Percentiles rank a stretch among this genome's conserved stretches.
Conservation (phyloP, 1,139 yeast species). For the Blastobotrys petasosporus region DNA sequence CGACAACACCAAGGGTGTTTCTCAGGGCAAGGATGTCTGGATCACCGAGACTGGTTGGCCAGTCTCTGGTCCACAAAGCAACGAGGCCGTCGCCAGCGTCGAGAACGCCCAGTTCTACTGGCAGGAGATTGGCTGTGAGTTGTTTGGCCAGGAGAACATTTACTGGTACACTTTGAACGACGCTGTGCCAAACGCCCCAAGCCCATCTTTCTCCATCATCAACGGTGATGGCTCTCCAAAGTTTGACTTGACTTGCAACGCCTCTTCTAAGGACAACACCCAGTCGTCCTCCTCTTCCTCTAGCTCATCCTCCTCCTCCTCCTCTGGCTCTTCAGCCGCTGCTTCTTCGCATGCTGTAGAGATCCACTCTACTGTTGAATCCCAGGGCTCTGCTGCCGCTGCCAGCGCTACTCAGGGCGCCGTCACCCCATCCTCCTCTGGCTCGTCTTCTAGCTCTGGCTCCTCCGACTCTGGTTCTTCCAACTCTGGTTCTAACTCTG, state of each 20-base stretch:
- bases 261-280: constrained; percentile 3
- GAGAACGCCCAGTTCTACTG: constrained; percentile 23
- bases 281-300: neutral
- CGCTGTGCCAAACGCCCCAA: constrained; percentile 16
- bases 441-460: neutral
- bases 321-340: constrained; percentile 3
- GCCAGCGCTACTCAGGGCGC: constrained; percentile 11
- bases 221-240: constrained; percentile 19
- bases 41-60: constrained; percentile 85
- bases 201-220: constrained; percentile 22
- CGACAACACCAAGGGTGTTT: constrained; percentile 18
- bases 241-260: constrained; percentile 20
- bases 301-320: constrained; percentile 4
- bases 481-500: constrained; percentile 13
- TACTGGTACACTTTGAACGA: constrained; percentile 25
- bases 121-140: constrained; percentile 24
- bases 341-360: constrained; percentile 5
- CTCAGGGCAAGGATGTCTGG: constrained; percentile 65
- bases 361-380: too few relatives aligned
- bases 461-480: constrained; percentile 9
- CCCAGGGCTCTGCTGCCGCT: constrained; percentile 5
- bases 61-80: constrained; percentile 18
- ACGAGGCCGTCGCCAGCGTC: constrained; percentile 19
- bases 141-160: constrained; percentile 19
- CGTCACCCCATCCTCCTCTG: constrained; percentile 12